phyloP scores from a whole-genome alignment of 345 rosid genomes.

The Heritiera littoralis region DNA sequence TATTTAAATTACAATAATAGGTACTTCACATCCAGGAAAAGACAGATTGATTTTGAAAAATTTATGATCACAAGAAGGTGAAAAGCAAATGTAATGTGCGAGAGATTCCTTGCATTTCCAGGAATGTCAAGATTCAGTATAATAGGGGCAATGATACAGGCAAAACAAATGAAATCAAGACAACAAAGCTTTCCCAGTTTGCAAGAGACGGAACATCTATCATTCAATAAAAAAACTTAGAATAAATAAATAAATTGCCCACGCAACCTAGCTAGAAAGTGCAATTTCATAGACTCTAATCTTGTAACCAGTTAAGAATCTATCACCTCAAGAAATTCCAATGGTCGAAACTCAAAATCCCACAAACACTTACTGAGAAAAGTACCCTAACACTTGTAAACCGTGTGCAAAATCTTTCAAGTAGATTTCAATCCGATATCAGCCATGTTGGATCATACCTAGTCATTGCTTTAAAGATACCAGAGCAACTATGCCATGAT shows the following conservation, averaged over 20 bases:
- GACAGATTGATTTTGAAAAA: background rate
- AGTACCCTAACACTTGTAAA: background rate
- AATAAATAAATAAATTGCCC: background rate
- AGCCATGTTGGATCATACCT: background rate
- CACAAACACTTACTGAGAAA: conserved; percentile 2
- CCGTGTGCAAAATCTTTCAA: background rate
- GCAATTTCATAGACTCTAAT: background rate
- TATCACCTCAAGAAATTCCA: background rate
- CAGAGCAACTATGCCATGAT: background rate
- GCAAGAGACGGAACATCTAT: background rate
- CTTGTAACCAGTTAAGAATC: conserved; percentile 4
- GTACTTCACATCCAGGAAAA: background rate
- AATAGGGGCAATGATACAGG: background rate
- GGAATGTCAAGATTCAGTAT: too few relatives aligned
- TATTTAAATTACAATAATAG: background rate
- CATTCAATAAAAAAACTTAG: background rate
- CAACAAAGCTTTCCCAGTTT: background rate
- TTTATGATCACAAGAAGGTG: background rate
- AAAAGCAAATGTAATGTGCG: background rate
- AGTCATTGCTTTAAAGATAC: background rate
- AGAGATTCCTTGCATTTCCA: too few relatives aligned
- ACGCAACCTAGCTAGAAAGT: background rate
- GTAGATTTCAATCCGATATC: background rate
- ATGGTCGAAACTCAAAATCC: background rate
- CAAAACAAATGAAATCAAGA: background rate